Conservation (phyloP, 768 basidiomycete genomes). For the Boletus huronensis region DNA sequence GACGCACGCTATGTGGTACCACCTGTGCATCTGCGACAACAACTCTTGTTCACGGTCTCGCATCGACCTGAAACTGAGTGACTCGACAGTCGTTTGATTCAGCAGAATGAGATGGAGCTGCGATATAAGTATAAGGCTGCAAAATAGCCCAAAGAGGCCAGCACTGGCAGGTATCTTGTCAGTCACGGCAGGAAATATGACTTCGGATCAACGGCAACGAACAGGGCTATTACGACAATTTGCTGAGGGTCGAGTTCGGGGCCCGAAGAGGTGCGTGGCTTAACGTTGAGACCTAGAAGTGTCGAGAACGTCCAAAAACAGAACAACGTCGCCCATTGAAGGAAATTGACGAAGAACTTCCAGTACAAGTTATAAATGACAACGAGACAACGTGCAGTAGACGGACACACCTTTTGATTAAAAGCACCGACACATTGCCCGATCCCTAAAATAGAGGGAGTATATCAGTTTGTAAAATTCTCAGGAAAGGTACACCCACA, state of each 20-base stretch:
- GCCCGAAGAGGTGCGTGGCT: constrained; percentile 17
- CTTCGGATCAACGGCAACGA: constrained; percentile 29
- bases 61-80: constrained; percentile 54
- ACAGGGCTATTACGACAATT: constrained; percentile 74
- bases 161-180: constrained; percentile 40
- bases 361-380: not conserved
- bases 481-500: constrained; percentile 45
- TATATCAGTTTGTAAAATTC: not conserved
- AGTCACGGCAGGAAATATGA: constrained; percentile 1
- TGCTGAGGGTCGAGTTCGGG: constrained; percentile 58
- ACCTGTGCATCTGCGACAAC: constrained; percentile 49
- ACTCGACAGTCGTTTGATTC: constrained; percentile 81
- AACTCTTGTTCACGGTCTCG: constrained; percentile 57
- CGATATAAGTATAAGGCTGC: constrained; percentile 46
- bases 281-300: constrained; percentile 51
- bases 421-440: constrained; percentile 92
- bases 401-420: constrained; percentile 71
- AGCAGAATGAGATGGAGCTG: constrained; percentile 60
- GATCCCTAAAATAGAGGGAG: constrained; percentile 54
- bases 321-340: constrained; percentile 57
- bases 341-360: constrained; percentile 84
- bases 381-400: not conserved
- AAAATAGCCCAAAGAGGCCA: constrained; percentile 73
- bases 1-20: constrained; percentile 55
- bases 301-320: constrained; percentile 62